phyloP scores from a whole-genome alignment of 192 early-diverging fungal genomes.

The Coemansia sp. region DNA sequence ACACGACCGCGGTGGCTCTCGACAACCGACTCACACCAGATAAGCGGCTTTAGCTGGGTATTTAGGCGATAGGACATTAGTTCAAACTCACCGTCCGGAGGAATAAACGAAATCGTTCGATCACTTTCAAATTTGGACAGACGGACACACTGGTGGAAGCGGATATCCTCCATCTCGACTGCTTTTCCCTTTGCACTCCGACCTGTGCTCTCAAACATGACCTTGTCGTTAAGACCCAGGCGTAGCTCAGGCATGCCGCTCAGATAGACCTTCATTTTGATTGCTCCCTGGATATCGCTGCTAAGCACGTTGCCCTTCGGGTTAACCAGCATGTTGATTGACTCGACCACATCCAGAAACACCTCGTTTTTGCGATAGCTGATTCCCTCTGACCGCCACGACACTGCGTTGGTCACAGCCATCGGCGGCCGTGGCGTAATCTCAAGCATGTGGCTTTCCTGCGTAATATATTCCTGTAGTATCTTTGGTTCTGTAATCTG shows the following conservation, averaged over 20 bases:
- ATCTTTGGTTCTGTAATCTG: conserved; percentile 89
- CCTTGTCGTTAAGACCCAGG: conserved; percentile 85
- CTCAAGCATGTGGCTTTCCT: conserved; percentile 94
- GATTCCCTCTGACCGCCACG: conserved; percentile 69
- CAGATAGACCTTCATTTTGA: conserved; percentile 86
- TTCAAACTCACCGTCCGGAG: conserved; percentile 90
- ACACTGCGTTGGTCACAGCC: conserved; percentile 72
- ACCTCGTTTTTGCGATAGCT: conserved; percentile 75
- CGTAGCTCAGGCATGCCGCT: conserved; percentile 84
- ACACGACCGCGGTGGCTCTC: conserved; percentile 89
- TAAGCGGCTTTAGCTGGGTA: conserved; percentile 80
- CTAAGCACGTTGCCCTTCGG: conserved; percentile 59
- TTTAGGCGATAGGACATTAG: conserved; percentile 87
- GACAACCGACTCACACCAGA: conserved; percentile 80
- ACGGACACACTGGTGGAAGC: conserved; percentile 90
- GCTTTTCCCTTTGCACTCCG: conserved; percentile 68
- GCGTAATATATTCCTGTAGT: conserved; percentile 92
- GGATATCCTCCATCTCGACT: conserved; percentile 88
- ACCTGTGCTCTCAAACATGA: conserved; percentile 91
- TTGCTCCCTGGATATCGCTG: conserved; percentile 74
- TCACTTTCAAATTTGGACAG: conserved; percentile 83
- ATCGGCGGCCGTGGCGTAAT: conserved; percentile 86
- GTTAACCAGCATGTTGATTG: conserved; percentile 68
- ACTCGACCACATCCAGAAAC: conserved; percentile 73
- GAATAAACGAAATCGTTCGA: conserved; percentile 86